phyloP scores from a whole-genome alignment of 805 yeast species.

The Lachancea lanzarotensis region DNA sequence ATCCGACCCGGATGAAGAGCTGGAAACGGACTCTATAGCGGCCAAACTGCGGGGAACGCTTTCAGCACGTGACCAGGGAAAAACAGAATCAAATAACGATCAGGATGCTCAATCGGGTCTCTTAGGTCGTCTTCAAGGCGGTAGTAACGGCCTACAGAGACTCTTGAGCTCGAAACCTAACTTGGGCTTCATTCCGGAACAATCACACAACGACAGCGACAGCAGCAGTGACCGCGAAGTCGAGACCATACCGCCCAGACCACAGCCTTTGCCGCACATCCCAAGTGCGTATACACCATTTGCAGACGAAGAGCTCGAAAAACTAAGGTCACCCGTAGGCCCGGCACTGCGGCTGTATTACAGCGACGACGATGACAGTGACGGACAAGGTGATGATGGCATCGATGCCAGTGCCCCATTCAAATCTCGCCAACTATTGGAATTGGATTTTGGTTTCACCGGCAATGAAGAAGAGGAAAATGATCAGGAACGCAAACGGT shows the following conservation, averaged over 20 bases:
- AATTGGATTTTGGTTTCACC: slow-evolving; percentile 20
- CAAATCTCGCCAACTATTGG: slow-evolving; percentile 11
- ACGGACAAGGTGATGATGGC: slow-evolving; percentile 7
- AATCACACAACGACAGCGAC: slow-evolving; percentile 2
- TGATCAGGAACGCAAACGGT: slow-evolving; percentile 14
- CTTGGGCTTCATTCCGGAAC: slow-evolving; percentile 13
- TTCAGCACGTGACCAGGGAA: slow-evolving; percentile 13
- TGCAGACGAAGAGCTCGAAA: slow-evolving; percentile 27
- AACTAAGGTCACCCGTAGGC: slow-evolving; percentile 20
- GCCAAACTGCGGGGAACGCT: slow-evolving; percentile 17
- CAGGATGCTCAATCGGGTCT: slow-evolving; percentile 9
- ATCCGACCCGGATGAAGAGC: slow-evolving; percentile 18
- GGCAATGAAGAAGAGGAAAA: slow-evolving; percentile 11
- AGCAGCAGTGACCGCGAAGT: slow-evolving; percentile 35
- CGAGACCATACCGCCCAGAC: slow-evolving; percentile 42
- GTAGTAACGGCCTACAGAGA: slow-evolving; percentile 10
- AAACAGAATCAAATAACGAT: slow-evolving; percentile 24
- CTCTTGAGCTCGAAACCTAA: slow-evolving; percentile 12
- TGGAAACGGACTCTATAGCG: slow-evolving; percentile 13
- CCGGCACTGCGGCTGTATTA: slow-evolving; percentile 10
- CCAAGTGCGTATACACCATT: slow-evolving; percentile 44
- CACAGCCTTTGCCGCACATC: slow-evolving; percentile 36
- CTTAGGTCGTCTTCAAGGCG: slow-evolving; percentile 11
- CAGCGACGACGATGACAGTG: slow-evolving; percentile 24
- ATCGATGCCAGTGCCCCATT: neutral